phyloP scores from a whole-genome alignment of 495 filamentous ascomycete species.

The Ramalina intermedia region DNA sequence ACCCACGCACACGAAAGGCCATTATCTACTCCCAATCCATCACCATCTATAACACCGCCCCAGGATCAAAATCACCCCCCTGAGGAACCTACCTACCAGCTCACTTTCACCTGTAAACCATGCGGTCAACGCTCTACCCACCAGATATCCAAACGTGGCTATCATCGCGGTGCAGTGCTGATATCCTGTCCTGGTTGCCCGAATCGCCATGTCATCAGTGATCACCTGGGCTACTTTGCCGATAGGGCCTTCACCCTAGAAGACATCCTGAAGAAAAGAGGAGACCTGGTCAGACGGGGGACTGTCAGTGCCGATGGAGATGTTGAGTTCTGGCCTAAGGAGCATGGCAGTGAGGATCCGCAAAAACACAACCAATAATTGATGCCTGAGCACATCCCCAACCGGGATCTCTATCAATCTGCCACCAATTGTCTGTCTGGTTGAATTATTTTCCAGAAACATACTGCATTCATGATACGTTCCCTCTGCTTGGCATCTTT shows the following conservation, averaged over 20 bases:
- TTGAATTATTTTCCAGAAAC: too few species aligned
- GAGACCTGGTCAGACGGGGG: conserved; percentile 49
- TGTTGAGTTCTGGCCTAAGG: conserved; percentile 36
- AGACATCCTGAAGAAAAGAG: conserved; percentile 52
- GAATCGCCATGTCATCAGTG: conserved; percentile 78
- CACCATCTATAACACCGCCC: conserved; percentile 20
- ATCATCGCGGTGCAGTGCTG: conserved; percentile 74
- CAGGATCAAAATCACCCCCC: conserved; percentile 16
- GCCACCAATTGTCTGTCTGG: too few species aligned
- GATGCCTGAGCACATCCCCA: neutral
- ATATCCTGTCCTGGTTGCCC: conserved; percentile 75
- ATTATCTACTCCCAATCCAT: too few species aligned
- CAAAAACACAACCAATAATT: neutral
- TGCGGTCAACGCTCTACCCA: conserved; percentile 65
- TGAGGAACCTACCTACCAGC: conserved; percentile 54
- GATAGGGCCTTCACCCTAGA: conserved; percentile 53
- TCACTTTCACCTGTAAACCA: conserved; percentile 86
- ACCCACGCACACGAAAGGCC: too few species aligned
- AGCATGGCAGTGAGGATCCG: conserved; percentile 1
- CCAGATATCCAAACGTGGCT: conserved; percentile 77
- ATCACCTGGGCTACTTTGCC: conserved; percentile 71
- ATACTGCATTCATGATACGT: too few species aligned
- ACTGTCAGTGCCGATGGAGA: conserved; percentile 26
- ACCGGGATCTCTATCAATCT: too few species aligned
- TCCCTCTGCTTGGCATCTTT: too few species aligned